Conservation (phyloP, 2,329 filamentous ascomycete genomes). For the Colletotrichum chrysophilum region DNA sequence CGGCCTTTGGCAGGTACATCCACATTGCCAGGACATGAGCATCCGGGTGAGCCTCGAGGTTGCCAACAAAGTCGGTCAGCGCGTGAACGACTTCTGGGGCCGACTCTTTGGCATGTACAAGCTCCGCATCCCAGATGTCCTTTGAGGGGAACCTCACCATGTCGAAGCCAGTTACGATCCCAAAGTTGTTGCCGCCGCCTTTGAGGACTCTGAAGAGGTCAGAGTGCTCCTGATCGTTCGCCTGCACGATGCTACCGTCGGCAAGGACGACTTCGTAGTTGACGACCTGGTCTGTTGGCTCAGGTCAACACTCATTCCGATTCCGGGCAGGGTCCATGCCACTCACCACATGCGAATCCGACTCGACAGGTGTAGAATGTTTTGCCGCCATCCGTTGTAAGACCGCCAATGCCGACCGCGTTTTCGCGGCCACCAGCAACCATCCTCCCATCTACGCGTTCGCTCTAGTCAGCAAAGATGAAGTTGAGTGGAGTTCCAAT, state of each 20-base stretch:
- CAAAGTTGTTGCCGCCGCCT: constrained; percentile 54
- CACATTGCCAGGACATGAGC: not conserved
- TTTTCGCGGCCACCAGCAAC: not conserved
- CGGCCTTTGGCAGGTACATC: not conserved
- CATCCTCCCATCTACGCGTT: not conserved
- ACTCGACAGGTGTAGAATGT: constrained; percentile 18
- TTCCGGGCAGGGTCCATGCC: not conserved
- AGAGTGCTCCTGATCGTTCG: constrained; percentile 31
- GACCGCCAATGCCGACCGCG: constrained; percentile 32
- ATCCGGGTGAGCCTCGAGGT: not conserved
- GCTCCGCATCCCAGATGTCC: not conserved
- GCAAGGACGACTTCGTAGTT: constrained; percentile 36
- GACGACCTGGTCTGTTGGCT: not conserved
- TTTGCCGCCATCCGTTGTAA: constrained; percentile 30
- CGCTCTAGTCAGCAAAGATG: not conserved
- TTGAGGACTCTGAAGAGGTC: constrained; percentile 50
- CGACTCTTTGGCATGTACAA: not conserved
- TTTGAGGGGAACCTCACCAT: constrained; percentile 17
- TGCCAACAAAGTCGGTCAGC: not conserved
- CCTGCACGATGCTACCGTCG: constrained; percentile 43
- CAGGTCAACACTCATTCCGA: not conserved
- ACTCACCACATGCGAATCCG: constrained; percentile 26
- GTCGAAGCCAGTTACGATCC: constrained; percentile 34
- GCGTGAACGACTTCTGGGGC: not conserved
- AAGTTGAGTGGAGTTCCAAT: not conserved